Base-by-base conservation (phyloP, 352 stramenopile species). In the Pythium coloratum region DNA sequence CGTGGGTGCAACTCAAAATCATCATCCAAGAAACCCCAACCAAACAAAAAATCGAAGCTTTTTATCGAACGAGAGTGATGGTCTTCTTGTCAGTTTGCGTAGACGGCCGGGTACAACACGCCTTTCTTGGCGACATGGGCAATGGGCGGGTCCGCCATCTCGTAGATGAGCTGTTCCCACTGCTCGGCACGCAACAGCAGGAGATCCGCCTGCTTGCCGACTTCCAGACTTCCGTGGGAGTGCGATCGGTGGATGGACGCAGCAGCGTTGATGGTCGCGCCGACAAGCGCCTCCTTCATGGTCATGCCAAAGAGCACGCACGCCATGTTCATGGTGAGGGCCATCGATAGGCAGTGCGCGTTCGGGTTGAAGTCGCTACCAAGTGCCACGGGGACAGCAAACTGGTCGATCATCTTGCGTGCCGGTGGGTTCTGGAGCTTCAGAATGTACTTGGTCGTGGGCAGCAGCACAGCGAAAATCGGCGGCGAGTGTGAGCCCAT, bases 281-380 rank as follows among this genome's bases (percentile, higher is more conserved):
- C 85, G 8, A 93, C 84, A n/a, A 95, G 77, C 24, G 88, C 85
- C 64, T 95, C 84, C 54, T 89, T 89, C 84, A 95, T 91, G 55
- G 84, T 94, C 87, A 95, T 89, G 34, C 78, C 75, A 61, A 95
- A 90, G 30, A 84, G 77, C 70, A 93, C 83, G 70, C 87, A 95
- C 6, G 82, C 80, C 81, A 94, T 91, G 74, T 95, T 92, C 87
- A 95, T 95, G 38, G 85, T 92, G 59, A 94, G 77, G 24, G 87
- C 75, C 87, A 95, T 94, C 60, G 85, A 95, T 51, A 95, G 62
- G 59, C 85, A 95, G 74, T 95, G 84, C 9, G 87, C 87, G 66
- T 94, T 95, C 61, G 87, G 85, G 68, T 95, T 94, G 72, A 89
- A 95, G 69, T 95, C 87, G 38, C 81, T 91, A 42, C 84, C 87